These are phyloP conservation scores for Bromus sterilis DNA, from an alignment of 176 grass and related monocot species.

Conservation along the genomic window DNA sequence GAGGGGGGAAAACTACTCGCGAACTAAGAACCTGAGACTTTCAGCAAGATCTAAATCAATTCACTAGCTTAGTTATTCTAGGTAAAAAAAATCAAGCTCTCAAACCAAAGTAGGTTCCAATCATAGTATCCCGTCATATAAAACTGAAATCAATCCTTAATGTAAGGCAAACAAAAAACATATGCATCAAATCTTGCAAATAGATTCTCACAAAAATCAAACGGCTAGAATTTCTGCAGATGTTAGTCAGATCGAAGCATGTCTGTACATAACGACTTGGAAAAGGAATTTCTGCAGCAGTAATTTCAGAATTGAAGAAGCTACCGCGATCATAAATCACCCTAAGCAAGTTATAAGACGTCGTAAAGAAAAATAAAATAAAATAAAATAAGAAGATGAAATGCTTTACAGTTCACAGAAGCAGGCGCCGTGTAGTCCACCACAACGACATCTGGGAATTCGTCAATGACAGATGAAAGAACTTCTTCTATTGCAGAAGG, in stretches of 20 bases:
- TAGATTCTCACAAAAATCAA: not conserved
- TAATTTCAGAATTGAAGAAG: not conserved
- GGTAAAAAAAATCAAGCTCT: not conserved
- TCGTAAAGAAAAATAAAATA: not conserved
- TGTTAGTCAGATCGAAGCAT: not conserved
- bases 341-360: not conserved
- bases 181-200: not conserved
- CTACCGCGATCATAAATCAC: not conserved
- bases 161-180: not conserved
- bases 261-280: not conserved
- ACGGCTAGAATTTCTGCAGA: not conserved
- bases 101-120: not conserved
- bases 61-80: constrained; percentile 1
- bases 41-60: not conserved
- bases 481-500: constrained; percentile 63
- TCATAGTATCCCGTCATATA: not conserved
- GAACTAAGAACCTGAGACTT: not conserved
- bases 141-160: not conserved
- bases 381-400: constrained; percentile 2
- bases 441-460: constrained; percentile 73
- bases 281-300: not conserved
- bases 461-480: constrained; percentile 53
- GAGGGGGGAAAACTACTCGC: not conserved
- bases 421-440: constrained; percentile 81
- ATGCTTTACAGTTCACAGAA: constrained; percentile 71